phyloP scores from a whole-genome alignment of 306 rosid species.

The Begonia loranthoides region DNA sequence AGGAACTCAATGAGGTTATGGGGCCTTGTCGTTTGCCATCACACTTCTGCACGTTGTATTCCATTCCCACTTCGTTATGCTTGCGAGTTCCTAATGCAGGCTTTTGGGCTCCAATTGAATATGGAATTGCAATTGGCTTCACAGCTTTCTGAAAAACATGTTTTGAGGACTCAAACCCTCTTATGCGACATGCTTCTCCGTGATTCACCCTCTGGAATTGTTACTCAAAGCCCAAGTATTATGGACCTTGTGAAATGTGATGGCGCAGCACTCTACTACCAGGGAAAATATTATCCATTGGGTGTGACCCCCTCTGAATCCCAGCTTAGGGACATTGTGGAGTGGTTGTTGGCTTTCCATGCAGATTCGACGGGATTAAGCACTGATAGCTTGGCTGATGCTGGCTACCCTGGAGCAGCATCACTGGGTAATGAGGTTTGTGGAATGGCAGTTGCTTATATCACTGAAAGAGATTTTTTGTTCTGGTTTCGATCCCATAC shows the following conservation, averaged over 20 bases:
- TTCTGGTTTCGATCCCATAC: slow-evolving; percentile 98
- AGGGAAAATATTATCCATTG: slow-evolving; percentile 49
- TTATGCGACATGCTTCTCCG: slow-evolving; percentile 96
- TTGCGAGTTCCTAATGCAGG: slow-evolving; percentile 95
- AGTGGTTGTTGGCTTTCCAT: slow-evolving; percentile 73
- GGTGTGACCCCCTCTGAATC: slow-evolving; percentile 75
- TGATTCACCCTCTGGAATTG: slow-evolving; percentile 78
- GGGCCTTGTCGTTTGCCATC: slow-evolving; percentile 99
- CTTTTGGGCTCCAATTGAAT: slow-evolving; percentile 83
- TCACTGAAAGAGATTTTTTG: slow-evolving; percentile 61
- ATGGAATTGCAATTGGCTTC: slow-evolving; percentile 85
- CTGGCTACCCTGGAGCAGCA: slow-evolving; percentile 86
- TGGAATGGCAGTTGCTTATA: slow-evolving; percentile 94
- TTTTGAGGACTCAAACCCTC: slow-evolving; percentile 82
- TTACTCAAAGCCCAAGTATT: slow-evolving; percentile 83
- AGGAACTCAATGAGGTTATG: slow-evolving; percentile 58
- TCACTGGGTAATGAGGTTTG: slow-evolving; percentile 87
- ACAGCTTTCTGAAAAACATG: slow-evolving; percentile 68
- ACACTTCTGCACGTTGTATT: slow-evolving; percentile 68
- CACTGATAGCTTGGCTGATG: slow-evolving; percentile 93
- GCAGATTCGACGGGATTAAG: slow-evolving; percentile 93
- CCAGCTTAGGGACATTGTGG: slow-evolving; percentile 75
- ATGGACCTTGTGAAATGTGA: slow-evolving; percentile 91
- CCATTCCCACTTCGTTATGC: slow-evolving; percentile 92
- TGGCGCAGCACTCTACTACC: slow-evolving; percentile 78